These are phyloP conservation scores for Candida khao-thaluensis DNA, from an alignment of 805 yeast genomes.

Conservation along the genomic window DNA sequence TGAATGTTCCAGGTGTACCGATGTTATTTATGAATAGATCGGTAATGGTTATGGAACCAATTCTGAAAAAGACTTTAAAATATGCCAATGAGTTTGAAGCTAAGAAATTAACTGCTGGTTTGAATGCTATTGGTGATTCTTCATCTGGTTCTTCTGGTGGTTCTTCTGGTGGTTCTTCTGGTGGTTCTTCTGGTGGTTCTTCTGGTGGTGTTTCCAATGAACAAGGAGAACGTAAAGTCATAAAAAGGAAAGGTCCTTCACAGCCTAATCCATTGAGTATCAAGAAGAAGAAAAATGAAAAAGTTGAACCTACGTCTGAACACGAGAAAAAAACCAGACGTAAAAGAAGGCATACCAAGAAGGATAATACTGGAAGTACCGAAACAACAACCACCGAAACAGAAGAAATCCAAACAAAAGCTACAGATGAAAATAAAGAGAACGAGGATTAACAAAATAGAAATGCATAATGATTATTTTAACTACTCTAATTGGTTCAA, in stretches of 20 bases:
- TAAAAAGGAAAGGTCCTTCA: slow-evolving; percentile 68
- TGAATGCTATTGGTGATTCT: slow-evolving; percentile 66
- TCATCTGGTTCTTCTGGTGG: no score
- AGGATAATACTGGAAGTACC: neutral
- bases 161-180: no score
- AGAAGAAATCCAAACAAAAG: no score
- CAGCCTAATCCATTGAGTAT: slow-evolving; percentile 90
- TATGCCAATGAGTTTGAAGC: slow-evolving; percentile 51
- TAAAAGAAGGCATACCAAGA: slow-evolving; percentile 19
- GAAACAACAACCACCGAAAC: no score
- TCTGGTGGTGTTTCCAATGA: slow-evolving; percentile 17
- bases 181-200: no score
- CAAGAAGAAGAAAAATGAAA: slow-evolving; percentile 59
- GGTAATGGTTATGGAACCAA: slow-evolving; percentile 95
- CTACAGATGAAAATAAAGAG: neutral
- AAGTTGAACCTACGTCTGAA: neutral
- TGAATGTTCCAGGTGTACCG: slow-evolving; percentile 88
- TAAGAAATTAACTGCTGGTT: slow-evolving; percentile 70
- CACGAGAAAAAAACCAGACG: slow-evolving; percentile 24
- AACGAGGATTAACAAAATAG: slow-evolving; percentile 8
- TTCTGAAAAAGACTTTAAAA: slow-evolving; percentile 63
- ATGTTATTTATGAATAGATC: slow-evolving; percentile 82
- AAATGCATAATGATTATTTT: slow-evolving; percentile 6
- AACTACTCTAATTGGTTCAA: slow-evolving; percentile 4
- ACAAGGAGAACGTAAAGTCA: slow-evolving; percentile 18